phyloP scores from a whole-genome alignment of 768 basidiomycete species.

The Russula sp. region DNA sequence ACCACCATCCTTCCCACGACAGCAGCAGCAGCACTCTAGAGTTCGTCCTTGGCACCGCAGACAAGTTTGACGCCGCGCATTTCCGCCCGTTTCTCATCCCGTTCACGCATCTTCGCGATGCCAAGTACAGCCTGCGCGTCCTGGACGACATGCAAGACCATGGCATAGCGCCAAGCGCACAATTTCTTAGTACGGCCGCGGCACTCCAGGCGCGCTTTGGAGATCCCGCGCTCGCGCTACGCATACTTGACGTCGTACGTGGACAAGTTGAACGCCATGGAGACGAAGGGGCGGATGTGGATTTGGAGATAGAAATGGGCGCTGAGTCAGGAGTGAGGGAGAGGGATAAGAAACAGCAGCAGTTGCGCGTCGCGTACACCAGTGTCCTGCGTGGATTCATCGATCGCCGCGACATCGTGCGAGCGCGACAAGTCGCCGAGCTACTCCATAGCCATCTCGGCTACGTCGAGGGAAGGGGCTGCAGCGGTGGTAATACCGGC shows the following conservation, averaged over 20 bases:
- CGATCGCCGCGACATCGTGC: constrained; percentile 6
- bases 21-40: too few species aligned
- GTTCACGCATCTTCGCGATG: constrained; percentile 38
- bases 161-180: constrained; percentile 45
- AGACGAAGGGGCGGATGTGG: neutral
- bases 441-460: constrained; percentile 2
- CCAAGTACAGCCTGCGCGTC: constrained; percentile 40
- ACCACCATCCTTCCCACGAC: neutral
- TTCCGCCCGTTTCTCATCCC: constrained; percentile 56
- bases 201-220: constrained; percentile 46
- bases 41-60: neutral
- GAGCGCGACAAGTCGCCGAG: constrained; percentile 4
- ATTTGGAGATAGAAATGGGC: too few species aligned
- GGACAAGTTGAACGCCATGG: neutral
- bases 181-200: constrained; percentile 52
- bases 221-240: constrained; percentile 39
- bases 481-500: neutral
- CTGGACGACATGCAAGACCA: constrained; percentile 52
- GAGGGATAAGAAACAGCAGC: neutral
- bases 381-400: constrained; percentile 15
- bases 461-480: constrained; percentile 7
- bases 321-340: neutral
- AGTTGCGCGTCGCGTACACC: constrained; percentile 3
- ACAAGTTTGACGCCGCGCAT: constrained; percentile 37
- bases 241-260: constrained; percentile 38